Percentiles rank a stretch among this genome's conserved stretches.
Conservation (phyloP, 2,329 filamentous ascomycete species). For the Epichloe coenophiala region DNA sequence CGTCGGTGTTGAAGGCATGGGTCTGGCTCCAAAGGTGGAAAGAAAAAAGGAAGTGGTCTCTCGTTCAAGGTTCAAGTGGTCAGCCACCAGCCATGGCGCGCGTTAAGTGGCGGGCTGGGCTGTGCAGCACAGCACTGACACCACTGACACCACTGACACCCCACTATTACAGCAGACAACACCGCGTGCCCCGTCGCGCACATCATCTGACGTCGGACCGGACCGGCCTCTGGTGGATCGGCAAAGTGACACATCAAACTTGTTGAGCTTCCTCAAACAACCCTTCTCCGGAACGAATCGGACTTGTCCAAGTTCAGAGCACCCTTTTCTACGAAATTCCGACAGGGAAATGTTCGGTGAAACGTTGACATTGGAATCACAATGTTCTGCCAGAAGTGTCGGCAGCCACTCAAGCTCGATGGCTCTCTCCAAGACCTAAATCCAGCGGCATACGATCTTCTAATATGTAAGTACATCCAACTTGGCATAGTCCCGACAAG, state of each 20-base stretch:
- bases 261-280: not conserved
- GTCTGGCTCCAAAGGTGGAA: not conserved
- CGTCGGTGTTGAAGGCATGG: not conserved
- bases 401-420: conserved; percentile 74
- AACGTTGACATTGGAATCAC: not conserved
- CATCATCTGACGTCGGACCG: not conserved
- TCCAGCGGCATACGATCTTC: conserved; percentile 84
- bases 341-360: not conserved
- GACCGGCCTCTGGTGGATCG: not conserved
- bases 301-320: too few relatives aligned
- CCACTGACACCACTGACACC: too few relatives aligned
- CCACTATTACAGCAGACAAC: too few relatives aligned
- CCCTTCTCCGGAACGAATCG: not conserved
- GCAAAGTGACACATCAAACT: too few relatives aligned
- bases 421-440: conserved; percentile 81
- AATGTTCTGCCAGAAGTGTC: conserved; percentile 95
- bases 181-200: not conserved
- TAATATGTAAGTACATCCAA: conserved; percentile 46
- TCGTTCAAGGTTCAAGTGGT: too few relatives aligned
- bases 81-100: not conserved
- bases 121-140: not conserved
- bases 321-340: too few relatives aligned
- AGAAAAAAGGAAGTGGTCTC: not conserved
- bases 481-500: not conserved
- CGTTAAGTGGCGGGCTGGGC: not conserved